Evolutionary conservation across 257 asterid genomes (phyloP).

Genomic region (Solanum pimpinellifolium): DNA sequence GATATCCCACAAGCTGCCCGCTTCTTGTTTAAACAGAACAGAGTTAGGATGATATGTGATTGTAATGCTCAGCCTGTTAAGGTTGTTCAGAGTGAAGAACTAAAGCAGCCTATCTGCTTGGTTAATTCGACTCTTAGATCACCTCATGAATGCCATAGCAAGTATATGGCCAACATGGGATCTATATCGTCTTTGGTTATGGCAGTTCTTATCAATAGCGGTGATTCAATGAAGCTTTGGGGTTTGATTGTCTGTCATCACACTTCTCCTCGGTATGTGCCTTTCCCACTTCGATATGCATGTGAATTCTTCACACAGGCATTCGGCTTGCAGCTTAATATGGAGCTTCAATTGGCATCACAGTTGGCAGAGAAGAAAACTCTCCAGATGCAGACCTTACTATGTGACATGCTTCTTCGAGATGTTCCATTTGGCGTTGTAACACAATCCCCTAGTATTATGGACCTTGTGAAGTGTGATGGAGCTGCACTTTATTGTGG

Average conservation of each 20-base stretch:
- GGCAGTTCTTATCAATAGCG: constrained; percentile 27
- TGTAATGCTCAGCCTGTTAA: constrained; percentile 31
- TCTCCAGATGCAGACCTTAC: constrained; percentile 36
- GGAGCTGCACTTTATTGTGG: constrained; percentile 48
- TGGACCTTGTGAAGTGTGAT: constrained; percentile 59
- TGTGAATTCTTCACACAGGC: constrained; percentile 53
- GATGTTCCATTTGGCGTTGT: constrained; percentile 44
- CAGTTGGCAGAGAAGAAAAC: constrained; percentile 43
- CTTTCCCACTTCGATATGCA: constrained; percentile 48
- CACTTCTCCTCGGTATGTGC: constrained; percentile 29
- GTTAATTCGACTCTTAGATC: constrained; percentile 54
- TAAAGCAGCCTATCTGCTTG: constrained; percentile 42
- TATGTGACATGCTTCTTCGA: constrained; percentile 55
- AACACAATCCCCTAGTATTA: constrained; percentile 47
- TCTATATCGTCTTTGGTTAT: constrained; percentile 46
- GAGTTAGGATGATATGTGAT: constrained; percentile 45
- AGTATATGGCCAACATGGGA: constrained; percentile 56
- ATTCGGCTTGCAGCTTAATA: constrained; percentile 35
- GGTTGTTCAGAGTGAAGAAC: constrained; percentile 37
- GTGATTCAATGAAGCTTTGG: constrained; percentile 40
- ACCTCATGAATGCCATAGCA: constrained; percentile 42
- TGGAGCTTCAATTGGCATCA: constrained; percentile 48
- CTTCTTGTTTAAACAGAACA: constrained; percentile 47
- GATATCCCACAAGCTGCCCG: constrained; percentile 66
- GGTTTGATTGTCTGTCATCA: constrained; percentile 72